These are phyloP conservation scores for Eucalyptus tenuipes DNA, from an alignment of 345 rosid species.

Conservation along the genomic window DNA sequence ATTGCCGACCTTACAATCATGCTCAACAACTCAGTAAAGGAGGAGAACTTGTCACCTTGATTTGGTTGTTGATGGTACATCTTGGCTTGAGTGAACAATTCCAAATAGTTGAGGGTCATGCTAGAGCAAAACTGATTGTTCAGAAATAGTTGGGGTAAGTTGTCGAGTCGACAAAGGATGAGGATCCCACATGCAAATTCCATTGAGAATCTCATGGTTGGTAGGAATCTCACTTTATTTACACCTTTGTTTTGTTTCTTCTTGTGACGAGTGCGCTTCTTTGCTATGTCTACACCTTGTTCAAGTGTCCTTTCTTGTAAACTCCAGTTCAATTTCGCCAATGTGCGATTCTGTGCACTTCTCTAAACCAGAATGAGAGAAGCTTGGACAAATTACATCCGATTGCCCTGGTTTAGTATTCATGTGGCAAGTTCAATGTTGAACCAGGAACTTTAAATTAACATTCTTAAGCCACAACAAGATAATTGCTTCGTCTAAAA, in stretches of 20 bases:
- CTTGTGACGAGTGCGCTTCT: neutral
- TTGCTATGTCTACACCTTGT: neutral
- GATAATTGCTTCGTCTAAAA: neutral
- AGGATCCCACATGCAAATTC: rapidly evolving
- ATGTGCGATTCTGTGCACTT: rapidly evolving
- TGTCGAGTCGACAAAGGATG: neutral
- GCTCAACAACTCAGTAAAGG: neutral
- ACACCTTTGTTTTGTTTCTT: neutral
- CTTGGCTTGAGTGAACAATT: neutral
- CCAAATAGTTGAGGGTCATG: neutral
- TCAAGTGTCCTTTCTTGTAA: neutral
- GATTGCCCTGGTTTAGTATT: neutral
- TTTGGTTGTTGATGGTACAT: neutral
- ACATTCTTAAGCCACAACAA: neutral
- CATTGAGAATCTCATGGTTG: neutral
- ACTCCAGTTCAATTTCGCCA: neutral
- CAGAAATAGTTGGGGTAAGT: neutral
- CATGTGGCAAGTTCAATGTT: rapidly evolving
- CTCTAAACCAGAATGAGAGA: rapidly evolving
- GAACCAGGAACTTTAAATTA: neutral
- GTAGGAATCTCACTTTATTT: neutral
- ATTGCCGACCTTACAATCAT: neutral
- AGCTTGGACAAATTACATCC: neutral
- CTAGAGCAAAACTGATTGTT: neutral
- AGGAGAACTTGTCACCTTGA: neutral